Conservation (phyloP, 805 yeast species). For the Nakazawaea peltata region DNA sequence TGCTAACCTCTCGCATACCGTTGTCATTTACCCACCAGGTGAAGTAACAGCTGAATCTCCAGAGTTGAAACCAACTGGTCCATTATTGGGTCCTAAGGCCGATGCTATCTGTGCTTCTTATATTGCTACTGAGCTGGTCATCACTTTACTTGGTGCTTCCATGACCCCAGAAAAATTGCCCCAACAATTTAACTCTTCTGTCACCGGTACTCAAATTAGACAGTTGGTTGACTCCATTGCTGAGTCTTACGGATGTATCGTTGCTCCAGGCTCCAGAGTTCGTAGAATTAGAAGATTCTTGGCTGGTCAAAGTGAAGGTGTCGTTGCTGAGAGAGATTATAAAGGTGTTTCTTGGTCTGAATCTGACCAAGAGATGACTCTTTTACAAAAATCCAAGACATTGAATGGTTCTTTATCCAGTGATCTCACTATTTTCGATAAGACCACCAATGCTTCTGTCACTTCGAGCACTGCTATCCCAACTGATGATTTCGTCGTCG, state of each 20-base stretch:
- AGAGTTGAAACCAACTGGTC: constrained; percentile 54
- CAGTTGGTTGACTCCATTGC: constrained; percentile 80
- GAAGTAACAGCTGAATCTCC: constrained; percentile 24
- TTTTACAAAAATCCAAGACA: constrained; percentile 34
- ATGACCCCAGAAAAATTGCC: constrained; percentile 73
- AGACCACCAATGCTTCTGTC: constrained; percentile 20
- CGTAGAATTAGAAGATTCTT: constrained; percentile 88
- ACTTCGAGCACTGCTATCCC: constrained; percentile 53
- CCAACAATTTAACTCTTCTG: constrained; percentile 32
- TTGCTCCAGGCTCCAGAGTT: constrained; percentile 89
- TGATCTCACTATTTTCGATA: constrained; percentile 32
- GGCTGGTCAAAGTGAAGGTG: constrained; percentile 92
- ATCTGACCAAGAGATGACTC: constrained; percentile 61
- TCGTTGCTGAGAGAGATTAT: constrained; percentile 85
- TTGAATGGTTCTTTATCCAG: constrained; percentile 20
- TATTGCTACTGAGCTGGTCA: constrained; percentile 83
- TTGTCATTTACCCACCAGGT: constrained; percentile 73
- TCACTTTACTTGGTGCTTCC: constrained; percentile 64
- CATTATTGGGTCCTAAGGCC: constrained; percentile 76
- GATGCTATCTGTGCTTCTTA: constrained; percentile 87
- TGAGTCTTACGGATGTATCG: constrained; percentile 69
- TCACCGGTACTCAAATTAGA: constrained; percentile 69
- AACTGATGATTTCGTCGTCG: constrained; percentile 63
- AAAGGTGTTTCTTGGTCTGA: constrained; percentile 91
- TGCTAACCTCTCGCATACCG: constrained; percentile 76